phyloP scores from a whole-genome alignment of 805 yeast species.

The Suhomyces emberorum region DNA sequence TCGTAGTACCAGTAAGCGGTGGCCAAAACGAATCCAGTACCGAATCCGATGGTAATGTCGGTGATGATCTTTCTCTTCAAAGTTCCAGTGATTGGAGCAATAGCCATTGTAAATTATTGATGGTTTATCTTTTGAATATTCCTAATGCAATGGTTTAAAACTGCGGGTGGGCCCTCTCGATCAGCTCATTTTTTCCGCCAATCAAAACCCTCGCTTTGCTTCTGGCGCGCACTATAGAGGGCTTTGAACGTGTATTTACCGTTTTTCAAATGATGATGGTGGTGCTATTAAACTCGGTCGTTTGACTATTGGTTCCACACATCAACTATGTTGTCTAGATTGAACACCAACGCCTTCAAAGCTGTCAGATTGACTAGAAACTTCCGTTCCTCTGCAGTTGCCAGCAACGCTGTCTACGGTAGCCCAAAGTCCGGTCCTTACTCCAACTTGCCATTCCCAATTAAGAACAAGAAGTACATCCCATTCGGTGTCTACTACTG shows the following conservation, averaged over 20 bases:
- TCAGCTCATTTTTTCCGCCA: conserved; percentile 7
- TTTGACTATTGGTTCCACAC: conserved; percentile 2
- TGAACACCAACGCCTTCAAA: conserved; percentile 15
- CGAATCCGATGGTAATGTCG: conserved; percentile 73
- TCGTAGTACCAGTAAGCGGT: conserved; percentile 83
- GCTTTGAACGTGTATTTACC: neutral
- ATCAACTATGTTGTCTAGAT: conserved; percentile 8
- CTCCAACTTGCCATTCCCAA: conserved; percentile 91
- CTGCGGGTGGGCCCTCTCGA: neutral
- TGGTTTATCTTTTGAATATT: conserved; percentile 1
- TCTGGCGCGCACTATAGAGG: neutral
- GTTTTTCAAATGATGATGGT: neutral
- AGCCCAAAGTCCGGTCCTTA: conserved; percentile 63
- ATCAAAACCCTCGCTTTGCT: conserved; percentile 1
- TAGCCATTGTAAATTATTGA: conserved; percentile 47
- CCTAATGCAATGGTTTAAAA: too few species aligned
- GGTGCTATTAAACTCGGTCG: neutral
- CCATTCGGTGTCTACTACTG: conserved; percentile 84
- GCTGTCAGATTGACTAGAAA: conserved; percentile 22
- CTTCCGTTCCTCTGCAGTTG: conserved; percentile 46
- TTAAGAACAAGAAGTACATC: conserved; percentile 78
- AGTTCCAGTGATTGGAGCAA: conserved; percentile 83
- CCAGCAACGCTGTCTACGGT: conserved; percentile 33
- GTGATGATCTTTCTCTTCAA: conserved; percentile 76
- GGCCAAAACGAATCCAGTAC: conserved; percentile 52